A percentile compares a stretch with the other conserved stretches of the same genome.
Conservation (phyloP, 1,284 basidiomycete species). For the Microstroma glucosiphilum region DNA sequence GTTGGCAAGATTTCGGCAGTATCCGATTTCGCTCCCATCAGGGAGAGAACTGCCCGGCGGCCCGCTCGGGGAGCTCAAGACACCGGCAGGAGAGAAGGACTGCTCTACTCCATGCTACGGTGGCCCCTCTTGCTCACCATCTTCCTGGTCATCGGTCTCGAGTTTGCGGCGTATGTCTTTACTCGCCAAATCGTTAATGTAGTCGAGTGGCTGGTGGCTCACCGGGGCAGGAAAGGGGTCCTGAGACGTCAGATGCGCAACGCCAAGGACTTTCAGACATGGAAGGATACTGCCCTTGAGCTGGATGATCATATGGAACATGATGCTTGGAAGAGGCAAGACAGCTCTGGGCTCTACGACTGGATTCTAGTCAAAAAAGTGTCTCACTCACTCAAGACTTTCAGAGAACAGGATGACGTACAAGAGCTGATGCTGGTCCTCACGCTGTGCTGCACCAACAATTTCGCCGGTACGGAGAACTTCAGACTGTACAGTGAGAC, state of each 20-base stretch:
- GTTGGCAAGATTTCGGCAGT: slow-evolving; percentile 15
- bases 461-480: slow-evolving; percentile 92
- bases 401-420: slow-evolving; percentile 66
- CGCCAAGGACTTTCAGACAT: slow-evolving; percentile 67
- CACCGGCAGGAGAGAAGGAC: slow-evolving; percentile 37
- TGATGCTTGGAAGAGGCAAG: slow-evolving; percentile 42
- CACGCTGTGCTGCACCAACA: slow-evolving; percentile 82
- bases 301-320: slow-evolving; percentile 60
- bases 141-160: slow-evolving; percentile 72
- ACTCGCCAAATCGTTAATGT: slow-evolving; percentile 73
- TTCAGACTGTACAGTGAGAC: slow-evolving; percentile 81
- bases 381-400: slow-evolving; percentile 57
- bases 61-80: slow-evolving; percentile 16
- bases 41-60: slow-evolving; percentile 26
- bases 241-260: slow-evolving; percentile 69
- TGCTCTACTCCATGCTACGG: slow-evolving; percentile 36
- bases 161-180: slow-evolving; percentile 76
- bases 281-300: slow-evolving; percentile 72
- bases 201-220: slow-evolving; percentile 53
- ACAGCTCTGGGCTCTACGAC: slow-evolving; percentile 44
- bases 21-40: slow-evolving; percentile 43
- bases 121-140: slow-evolving; percentile 61
- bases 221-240: slow-evolving; percentile 75
- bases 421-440: slow-evolving; percentile 76
- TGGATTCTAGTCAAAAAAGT: slow-evolving; percentile 50